Conservation (phyloP, 2,329 filamentous ascomycete genomes). For the Trichoderma koningii region DNA sequence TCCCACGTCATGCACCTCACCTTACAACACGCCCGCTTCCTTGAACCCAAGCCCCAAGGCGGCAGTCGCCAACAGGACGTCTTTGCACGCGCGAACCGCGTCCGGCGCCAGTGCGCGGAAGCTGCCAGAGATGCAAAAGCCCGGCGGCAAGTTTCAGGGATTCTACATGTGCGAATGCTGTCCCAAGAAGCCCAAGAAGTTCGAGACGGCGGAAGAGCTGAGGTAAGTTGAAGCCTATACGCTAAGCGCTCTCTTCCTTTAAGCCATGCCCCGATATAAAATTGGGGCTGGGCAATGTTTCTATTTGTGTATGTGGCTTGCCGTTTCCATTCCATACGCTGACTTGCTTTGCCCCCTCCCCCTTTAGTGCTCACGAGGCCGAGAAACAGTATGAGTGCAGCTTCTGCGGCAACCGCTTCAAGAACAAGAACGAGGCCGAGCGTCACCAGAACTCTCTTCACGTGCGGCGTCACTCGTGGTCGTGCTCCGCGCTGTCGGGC, state of each 20-base stretch:
- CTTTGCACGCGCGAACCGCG: conserved; percentile 48
- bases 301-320: background rate
- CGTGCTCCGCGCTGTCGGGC: conserved; percentile 80
- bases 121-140: conserved; percentile 53
- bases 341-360: background rate
- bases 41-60: conserved; percentile 53
- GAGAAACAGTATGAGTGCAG: conserved; percentile 96
- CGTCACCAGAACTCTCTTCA: conserved; percentile 95
- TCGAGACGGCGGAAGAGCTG: conserved; percentile 80
- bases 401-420: conserved; percentile 93
- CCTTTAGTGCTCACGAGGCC: conserved; percentile 74
- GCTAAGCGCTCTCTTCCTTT: background rate
- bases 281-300: background rate
- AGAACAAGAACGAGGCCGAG: conserved; percentile 98
- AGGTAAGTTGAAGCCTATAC: conserved; percentile 55
- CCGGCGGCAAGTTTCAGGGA: conserved; percentile 51
- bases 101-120: conserved; percentile 56
- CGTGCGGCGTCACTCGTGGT: conserved; percentile 92
- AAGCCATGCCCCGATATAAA: background rate
- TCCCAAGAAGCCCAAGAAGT: conserved; percentile 95
- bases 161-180: conserved; percentile 85
- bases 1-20: conserved; percentile 52
- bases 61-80: conserved; percentile 46
- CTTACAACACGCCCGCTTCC: conserved; percentile 52
- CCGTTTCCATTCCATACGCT: background rate